phyloP scores from a whole-genome alignment of 2,329 filamentous ascomycete genomes.

The Microcyclosporella mali region DNA sequence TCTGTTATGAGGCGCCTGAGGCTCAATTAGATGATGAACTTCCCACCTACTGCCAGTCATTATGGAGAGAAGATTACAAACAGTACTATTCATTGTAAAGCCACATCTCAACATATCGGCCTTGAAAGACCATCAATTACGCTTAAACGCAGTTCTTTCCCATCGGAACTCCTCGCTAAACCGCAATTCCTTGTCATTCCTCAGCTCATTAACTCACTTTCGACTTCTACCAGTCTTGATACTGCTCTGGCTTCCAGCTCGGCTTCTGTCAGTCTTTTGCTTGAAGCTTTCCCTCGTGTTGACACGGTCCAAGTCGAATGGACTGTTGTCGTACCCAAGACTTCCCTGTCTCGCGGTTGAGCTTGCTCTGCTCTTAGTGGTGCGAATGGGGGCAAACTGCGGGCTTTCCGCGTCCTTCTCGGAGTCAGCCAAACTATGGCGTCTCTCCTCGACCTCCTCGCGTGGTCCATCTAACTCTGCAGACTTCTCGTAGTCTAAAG shows the following conservation, averaged over 20 bases:
- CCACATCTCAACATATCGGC: too few species aligned
- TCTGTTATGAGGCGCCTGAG: too few species aligned
- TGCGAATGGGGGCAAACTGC: conserved; percentile 21
- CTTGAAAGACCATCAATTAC: too few species aligned
- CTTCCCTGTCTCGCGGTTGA: conserved; percentile 1
- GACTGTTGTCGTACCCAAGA: conserved; percentile 35
- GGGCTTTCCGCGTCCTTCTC: conserved; percentile 19
- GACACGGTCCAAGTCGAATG: conserved; percentile 45
- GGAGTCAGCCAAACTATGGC: conserved; percentile 7
- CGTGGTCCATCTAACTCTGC: conserved; percentile 4
- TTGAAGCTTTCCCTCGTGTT: conserved; percentile 44
- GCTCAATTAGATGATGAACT: too few species aligned
- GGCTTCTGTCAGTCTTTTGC: conserved; percentile 1
- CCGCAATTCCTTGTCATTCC: not conserved
- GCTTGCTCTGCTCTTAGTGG: conserved; percentile 7
- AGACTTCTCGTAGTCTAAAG: conserved; percentile 11
- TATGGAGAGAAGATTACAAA: too few species aligned
- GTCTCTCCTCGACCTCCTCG: conserved; percentile 12
- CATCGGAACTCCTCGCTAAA: conserved; percentile 1
- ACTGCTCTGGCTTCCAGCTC: not conserved
- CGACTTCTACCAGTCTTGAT: conserved; percentile 4
- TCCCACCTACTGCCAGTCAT: too few species aligned
- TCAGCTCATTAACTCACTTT: conserved; percentile 1
- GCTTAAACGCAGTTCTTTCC: too few species aligned
- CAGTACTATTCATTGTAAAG: too few species aligned